phyloP scores from a whole-genome alignment of 2,329 filamentous ascomycete species.

The Orbilia ellipsospora region DNA sequence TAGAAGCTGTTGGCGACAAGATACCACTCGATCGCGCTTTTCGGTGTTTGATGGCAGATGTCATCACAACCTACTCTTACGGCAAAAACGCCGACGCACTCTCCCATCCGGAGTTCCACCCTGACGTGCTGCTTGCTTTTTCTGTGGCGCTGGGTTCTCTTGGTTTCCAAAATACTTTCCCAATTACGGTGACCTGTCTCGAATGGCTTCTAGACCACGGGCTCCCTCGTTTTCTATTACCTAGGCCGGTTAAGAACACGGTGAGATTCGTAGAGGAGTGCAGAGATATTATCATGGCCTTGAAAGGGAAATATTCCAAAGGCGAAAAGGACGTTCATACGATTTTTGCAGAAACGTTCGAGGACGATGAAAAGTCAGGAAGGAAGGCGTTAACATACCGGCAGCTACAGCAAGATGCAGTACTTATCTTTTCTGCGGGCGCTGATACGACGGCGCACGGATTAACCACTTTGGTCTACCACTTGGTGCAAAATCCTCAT shows the following conservation, averaged over 20 bases:
- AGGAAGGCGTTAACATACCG: constrained; percentile 22
- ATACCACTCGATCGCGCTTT: constrained; percentile 8
- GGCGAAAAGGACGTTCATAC: constrained; percentile 2
- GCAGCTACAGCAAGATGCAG: constrained; percentile 1
- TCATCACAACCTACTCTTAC: constrained; percentile 37
- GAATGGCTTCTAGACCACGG: constrained; percentile 15
- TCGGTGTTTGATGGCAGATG: constrained; percentile 22
- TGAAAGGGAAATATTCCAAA: constrained; percentile 10
- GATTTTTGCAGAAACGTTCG: constrained; percentile 23
- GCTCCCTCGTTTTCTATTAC: constrained; percentile 19
- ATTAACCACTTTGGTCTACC: constrained; percentile 18
- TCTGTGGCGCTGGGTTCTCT: background rate
- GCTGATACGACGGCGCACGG: constrained; percentile 29
- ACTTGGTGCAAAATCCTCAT: constrained; percentile 22
- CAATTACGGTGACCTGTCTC: background rate
- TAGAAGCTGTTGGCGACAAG: background rate
- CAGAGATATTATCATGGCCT: background rate
- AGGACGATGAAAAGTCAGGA: constrained; percentile 35
- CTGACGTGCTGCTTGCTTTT: no score
- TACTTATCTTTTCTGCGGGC: constrained; percentile 19
- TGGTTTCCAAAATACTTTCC: constrained; percentile 3
- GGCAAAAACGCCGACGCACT: constrained; percentile 23
- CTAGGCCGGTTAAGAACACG: background rate
- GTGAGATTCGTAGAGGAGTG: constrained; percentile 21
- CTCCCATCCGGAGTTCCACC: constrained; percentile 2